Base-by-base conservation (phyloP, 805 yeast species). In the Spathaspora girioi region DNA sequence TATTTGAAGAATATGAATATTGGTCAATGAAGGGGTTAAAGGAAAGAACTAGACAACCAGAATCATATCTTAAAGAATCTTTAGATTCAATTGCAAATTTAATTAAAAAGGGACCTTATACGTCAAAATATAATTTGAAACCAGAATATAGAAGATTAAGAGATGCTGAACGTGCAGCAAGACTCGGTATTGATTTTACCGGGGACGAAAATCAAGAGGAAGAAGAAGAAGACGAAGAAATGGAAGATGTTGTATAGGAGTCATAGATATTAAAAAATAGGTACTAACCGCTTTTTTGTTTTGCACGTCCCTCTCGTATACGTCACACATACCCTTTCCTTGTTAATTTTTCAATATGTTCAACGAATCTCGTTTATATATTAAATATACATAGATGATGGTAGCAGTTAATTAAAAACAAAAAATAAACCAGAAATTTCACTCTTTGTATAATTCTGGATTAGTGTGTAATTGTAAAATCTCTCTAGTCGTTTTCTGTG, bases 31-130 rank as follows among this genome's bases (percentile, higher is more conserved):
- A 91, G 69, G 97, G 97, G 40, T 76, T 94, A 55, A 87, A 90
- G 63, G 99, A 94, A 66, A 81, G 96, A 59, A 91, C 97, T 2
- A 85, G 86, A 61, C 99, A 94, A 75, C 99, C 99, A 1, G 99
- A 94, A 66, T 86, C 86, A 18, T 96, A 89, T 66, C 75, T 94
- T 56, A 90, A 92, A 64, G 97, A 92, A 65, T 88, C 94, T 52
- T 74, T 94, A 46, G 99, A 93, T 54, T 82, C 87, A 46, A 89
- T 94, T 62, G 98, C 98, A 1, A 79, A 82, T 31, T 78, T 94
- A 63, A 92, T 89, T 60, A 91, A 93, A 66, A 90, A 90, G 65
- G 99, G 99, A 14, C 97, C 99, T 1, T 93, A 93, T 66, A 96
- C 97, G 1, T 79, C 91, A 65, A 92, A 89, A 70, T 94, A 92